These are phyloP conservation scores for Biscogniauxia mediterranea DNA, from an alignment of 2,329 filamentous ascomycete genomes.

Conservation along the genomic window DNA sequence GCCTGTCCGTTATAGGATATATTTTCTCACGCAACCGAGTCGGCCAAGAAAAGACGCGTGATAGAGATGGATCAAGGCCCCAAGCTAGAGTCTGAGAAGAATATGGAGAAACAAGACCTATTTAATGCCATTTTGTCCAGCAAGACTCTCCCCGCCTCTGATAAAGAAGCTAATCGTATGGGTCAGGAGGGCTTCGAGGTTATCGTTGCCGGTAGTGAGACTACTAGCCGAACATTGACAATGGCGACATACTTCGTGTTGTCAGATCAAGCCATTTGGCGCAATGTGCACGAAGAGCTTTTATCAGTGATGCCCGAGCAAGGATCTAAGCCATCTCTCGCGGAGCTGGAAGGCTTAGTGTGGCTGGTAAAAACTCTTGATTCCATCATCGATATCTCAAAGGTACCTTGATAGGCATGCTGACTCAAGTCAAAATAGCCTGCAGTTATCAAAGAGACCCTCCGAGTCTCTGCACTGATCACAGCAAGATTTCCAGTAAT, in stretches of 20 bases:
- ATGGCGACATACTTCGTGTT: not conserved
- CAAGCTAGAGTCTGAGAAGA: not conserved
- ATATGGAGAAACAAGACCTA: not conserved
- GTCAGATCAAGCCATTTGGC: not conserved
- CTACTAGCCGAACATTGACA: not conserved
- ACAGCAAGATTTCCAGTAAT: slow-evolving; percentile 15
- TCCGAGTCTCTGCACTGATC: slow-evolving; percentile 11
- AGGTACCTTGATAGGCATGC: not conserved
- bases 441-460: slow-evolving; percentile 16
- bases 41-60: too few relatives aligned
- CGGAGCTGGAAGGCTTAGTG: not conserved
- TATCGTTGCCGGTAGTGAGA: not conserved
- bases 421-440: slow-evolving; percentile 3
- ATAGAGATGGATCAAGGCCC: not conserved
- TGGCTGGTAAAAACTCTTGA: not conserved
- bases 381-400: not conserved
- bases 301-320: not conserved
- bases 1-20: too few relatives aligned
- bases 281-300: not conserved
- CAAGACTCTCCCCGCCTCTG: not conserved
- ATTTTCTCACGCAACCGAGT: too few relatives aligned
- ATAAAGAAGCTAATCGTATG: not conserved
- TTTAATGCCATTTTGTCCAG: not conserved
- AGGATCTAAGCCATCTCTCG: not conserved
- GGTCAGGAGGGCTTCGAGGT: not conserved